Evolutionary conservation across 2,329 filamentous ascomycete genomes (phyloP).

Genomic region (Fusarium sp.): DNA sequence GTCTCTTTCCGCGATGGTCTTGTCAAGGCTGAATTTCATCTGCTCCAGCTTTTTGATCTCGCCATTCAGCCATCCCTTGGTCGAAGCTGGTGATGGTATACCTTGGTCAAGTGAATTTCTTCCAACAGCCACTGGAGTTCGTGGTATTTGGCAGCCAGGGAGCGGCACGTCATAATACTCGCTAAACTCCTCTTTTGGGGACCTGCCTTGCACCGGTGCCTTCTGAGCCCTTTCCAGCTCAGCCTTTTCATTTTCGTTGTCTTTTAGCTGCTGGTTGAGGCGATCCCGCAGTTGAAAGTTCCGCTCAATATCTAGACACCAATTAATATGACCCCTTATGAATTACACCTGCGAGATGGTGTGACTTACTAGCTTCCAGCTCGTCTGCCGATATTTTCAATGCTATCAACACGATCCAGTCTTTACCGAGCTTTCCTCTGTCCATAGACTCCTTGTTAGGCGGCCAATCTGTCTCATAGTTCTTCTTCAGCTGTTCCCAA

Average conservation of each 20-base stretch:
- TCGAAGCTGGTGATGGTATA: not conserved
- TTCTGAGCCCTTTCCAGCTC: not conserved
- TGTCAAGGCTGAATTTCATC: not conserved
- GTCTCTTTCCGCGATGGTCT: not conserved
- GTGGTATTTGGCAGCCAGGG: too few species aligned
- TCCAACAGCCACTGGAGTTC: too few species aligned
- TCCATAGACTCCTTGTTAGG: not conserved
- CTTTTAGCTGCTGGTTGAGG: not conserved
- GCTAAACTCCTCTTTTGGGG: not conserved
- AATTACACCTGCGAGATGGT: not conserved
- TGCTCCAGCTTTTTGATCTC: not conserved
- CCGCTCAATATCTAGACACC: not conserved
- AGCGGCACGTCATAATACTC: too few species aligned
- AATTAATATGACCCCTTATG: not conserved
- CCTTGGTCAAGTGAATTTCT: too few species aligned
- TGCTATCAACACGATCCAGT: not conserved
- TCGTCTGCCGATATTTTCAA: not conserved
- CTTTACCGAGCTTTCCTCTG: not conserved
- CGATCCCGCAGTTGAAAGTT: not conserved
- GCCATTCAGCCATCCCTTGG: not conserved
- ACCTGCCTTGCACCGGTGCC: not conserved
- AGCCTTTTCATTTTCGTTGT: not conserved
- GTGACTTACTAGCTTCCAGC: conserved; percentile 7
- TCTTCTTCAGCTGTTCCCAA: not conserved
- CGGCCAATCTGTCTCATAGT: conserved; percentile 14